These are phyloP conservation scores for Hygrocybe punicea DNA, from an alignment of 768 basidiomycete species.

Conservation along the genomic window DNA sequence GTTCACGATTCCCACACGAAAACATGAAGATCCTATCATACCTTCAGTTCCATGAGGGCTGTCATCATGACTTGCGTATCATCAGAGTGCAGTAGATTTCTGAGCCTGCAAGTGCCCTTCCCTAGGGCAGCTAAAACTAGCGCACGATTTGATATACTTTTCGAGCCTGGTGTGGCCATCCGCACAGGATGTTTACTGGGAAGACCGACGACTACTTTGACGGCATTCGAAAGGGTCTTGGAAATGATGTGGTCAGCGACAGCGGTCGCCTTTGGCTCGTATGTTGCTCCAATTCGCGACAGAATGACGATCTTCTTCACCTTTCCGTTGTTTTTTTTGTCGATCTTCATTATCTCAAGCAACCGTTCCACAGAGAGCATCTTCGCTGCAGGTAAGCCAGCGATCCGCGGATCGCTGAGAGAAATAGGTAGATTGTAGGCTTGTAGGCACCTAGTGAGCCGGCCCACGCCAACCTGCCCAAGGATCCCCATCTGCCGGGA, in stretches of 20 bases:
- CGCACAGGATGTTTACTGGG: slow-evolving; percentile 56
- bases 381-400: slow-evolving; percentile 64
- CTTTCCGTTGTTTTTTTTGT: slow-evolving; percentile 95
- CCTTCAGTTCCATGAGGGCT: slow-evolving; percentile 84
- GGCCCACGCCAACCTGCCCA: slow-evolving; percentile 87
- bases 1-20: not conserved
- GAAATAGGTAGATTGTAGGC: slow-evolving; percentile 89
- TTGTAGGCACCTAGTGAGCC: slow-evolving; percentile 82
- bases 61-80: slow-evolving; percentile 99
- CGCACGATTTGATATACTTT: slow-evolving; percentile 94
- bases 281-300: slow-evolving; percentile 85
- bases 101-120: slow-evolving; percentile 80
- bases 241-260: slow-evolving; percentile 79
- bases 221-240: slow-evolving; percentile 78
- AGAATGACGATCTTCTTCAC: slow-evolving; percentile 94
- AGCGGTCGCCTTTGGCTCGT: slow-evolving; percentile 86
- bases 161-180: slow-evolving; percentile 94
- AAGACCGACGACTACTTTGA: slow-evolving; percentile 64
- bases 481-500: slow-evolving; percentile 85
- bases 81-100: slow-evolving; percentile 92
- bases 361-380: slow-evolving; percentile 75
- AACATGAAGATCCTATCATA: slow-evolving; percentile 28
- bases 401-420: slow-evolving; percentile 73
- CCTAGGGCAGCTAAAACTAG: slow-evolving; percentile 91
- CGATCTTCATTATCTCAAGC: slow-evolving; percentile 90